These are phyloP conservation scores for Acrocalymma vagum DNA, from an alignment of 2,329 filamentous ascomycete genomes.

Conservation along the genomic window DNA sequence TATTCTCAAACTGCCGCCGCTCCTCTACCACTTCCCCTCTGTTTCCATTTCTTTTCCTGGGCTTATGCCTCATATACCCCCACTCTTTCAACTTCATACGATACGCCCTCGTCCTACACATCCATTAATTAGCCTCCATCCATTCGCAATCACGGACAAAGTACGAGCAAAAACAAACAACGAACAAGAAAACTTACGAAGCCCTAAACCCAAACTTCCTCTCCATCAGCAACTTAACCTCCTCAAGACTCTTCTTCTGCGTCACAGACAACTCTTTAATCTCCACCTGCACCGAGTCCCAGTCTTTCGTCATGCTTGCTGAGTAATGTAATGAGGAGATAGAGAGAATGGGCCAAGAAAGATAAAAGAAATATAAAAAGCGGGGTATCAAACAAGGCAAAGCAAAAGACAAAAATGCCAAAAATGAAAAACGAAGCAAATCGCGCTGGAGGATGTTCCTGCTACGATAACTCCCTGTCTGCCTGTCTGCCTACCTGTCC, in stretches of 20 bases:
- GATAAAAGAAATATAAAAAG: too few species aligned
- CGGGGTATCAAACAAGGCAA: too few species aligned
- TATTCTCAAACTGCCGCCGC: too few species aligned
- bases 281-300: conserved; percentile 35
- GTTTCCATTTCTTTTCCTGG: conserved; percentile 10
- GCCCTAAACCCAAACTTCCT: conserved; percentile 40
- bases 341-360: background rate
- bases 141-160: too few species aligned
- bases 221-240: conserved; percentile 45
- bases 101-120: conserved; percentile 42
- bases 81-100: conserved; percentile 48
- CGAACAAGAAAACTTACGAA: conserved; percentile 34
- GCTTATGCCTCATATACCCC: conserved; percentile 38
- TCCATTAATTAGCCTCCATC: too few species aligned
- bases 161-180: conserved; percentile 6
- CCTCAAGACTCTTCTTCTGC: conserved; percentile 42
- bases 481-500: too few species aligned
- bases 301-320: conserved; percentile 41
- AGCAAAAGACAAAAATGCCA: too few species aligned
- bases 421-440: too few species aligned
- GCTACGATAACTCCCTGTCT: too few species aligned
- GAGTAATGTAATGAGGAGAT: background rate
- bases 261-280: conserved; percentile 43
- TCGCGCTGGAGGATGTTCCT: too few species aligned
- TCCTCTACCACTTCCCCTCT: conserved; percentile 6